Evolutionary conservation across 2,329 filamentous ascomycete species (phyloP).

Genomic region (Penicillium sclerotiorum): DNA sequence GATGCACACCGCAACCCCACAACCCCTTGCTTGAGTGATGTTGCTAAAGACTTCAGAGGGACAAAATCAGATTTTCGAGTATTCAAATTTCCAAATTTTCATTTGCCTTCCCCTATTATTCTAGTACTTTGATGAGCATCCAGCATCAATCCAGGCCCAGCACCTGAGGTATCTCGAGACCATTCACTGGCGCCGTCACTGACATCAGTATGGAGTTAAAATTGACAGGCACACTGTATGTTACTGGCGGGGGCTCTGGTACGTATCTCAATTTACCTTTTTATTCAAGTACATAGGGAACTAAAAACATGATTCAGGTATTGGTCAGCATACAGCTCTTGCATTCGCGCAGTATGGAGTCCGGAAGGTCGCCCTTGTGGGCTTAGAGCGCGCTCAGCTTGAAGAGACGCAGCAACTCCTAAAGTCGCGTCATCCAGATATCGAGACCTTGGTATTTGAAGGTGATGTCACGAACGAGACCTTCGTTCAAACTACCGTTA

Average conservation of each 20-base stretch:
- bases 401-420: slow-evolving; percentile 22
- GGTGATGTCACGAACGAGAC: not conserved
- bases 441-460: not conserved
- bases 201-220: not conserved
- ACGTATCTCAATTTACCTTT: not conserved
- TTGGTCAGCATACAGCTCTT: slow-evolving; percentile 51
- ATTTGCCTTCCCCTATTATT: too few relatives aligned
- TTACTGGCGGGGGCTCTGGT: slow-evolving; percentile 1
- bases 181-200: not conserved
- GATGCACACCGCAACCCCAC: too few relatives aligned
- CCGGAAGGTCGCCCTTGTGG: slow-evolving; percentile 52
- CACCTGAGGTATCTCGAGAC: not conserved
- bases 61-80: too few relatives aligned
- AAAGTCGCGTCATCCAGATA: not conserved
- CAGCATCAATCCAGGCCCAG: too few relatives aligned
- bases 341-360: slow-evolving; percentile 54
- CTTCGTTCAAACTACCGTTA: slow-evolving; percentile 47
- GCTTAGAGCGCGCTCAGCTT: slow-evolving; percentile 47
- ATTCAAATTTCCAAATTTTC: too few relatives aligned
- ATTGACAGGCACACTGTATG: not conserved
- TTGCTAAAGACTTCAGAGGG: too few relatives aligned
- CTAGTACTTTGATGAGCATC: too few relatives aligned
- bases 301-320: not conserved
- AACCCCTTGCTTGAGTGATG: too few relatives aligned
- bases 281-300: not conserved